These are phyloP conservation scores for Chloromonas sp. DNA, from an alignment of 163 green algal species.

Conservation along the genomic window DNA sequence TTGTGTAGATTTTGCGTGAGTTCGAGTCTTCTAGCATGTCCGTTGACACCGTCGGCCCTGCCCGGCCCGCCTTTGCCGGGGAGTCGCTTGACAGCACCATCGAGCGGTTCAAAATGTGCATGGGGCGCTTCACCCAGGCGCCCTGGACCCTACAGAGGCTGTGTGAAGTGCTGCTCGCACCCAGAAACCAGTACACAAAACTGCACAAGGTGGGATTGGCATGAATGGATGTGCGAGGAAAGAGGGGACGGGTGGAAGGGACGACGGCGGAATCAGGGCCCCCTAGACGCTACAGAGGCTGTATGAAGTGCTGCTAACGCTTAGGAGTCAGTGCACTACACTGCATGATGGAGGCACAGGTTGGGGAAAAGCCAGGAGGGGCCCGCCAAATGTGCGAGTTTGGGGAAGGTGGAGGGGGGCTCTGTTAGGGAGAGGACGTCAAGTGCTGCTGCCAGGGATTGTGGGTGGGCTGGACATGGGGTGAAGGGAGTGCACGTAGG, in stretches of 20 bases:
- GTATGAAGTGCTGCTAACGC: conserved; percentile 74
- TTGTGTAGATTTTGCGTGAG: conserved; percentile 22
- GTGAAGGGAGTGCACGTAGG: too few species aligned
- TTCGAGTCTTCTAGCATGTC: conserved; percentile 19
- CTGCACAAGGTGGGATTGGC: conserved; percentile 57
- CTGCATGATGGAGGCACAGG: conserved; percentile 56
- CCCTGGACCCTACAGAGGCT: conserved; percentile 82
- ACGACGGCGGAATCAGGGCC: conserved; percentile 8
- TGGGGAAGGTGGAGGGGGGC: too few species aligned
- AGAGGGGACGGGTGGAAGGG: too few species aligned
- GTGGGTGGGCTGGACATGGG: too few species aligned
- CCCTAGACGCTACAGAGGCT: conserved; percentile 82
- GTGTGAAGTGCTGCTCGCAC: conserved; percentile 74
- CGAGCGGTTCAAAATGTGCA: conserved; percentile 41
- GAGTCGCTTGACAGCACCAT: conserved; percentile 13
- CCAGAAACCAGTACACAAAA: conserved; percentile 65
- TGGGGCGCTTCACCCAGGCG: conserved; percentile 30
- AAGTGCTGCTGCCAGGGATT: too few species aligned
- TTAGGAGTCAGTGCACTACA: conserved; percentile 65
- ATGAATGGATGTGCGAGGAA: too few species aligned
- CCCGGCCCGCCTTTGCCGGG: conserved; percentile 3
- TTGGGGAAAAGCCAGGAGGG: too few species aligned
- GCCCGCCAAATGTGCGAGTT: too few species aligned
- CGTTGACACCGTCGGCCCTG: conserved; percentile 3
- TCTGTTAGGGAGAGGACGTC: too few species aligned